These are phyloP conservation scores for Kokia cookei DNA, from an alignment of 441 rosid genomes.

Conservation along the genomic window DNA sequence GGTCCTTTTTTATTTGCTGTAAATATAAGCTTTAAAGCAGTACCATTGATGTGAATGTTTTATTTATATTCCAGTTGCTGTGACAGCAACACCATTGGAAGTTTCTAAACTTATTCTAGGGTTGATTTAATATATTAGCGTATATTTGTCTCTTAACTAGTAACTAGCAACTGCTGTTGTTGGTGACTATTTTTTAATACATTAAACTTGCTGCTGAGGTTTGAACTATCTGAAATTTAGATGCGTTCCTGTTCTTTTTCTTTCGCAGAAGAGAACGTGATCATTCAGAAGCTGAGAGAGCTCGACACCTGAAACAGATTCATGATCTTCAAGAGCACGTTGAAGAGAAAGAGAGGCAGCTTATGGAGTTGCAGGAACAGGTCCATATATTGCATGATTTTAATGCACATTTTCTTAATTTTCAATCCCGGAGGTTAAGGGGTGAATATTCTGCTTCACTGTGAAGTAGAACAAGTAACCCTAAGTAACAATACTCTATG, in stretches of 20 bases:
- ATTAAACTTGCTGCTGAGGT: background rate
- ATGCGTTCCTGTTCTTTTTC: constrained; percentile 7
- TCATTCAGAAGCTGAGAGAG: constrained; percentile 94
- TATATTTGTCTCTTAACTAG: background rate
- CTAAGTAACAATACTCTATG: background rate
- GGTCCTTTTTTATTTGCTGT: background rate
- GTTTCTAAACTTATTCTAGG: background rate
- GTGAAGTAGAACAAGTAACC: background rate
- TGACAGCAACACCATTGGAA: background rate
- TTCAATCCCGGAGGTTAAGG: background rate
- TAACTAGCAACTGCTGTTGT: background rate
- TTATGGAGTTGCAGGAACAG: constrained; percentile 85
- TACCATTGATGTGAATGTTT: background rate
- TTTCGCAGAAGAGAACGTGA: constrained; percentile 92
- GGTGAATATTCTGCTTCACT: background rate
- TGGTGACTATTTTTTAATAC: background rate
- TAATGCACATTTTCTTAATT: background rate
- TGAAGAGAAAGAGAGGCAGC: constrained; percentile 90
- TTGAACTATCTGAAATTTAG: constrained; percentile 1
- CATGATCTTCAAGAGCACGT: constrained; percentile 81
- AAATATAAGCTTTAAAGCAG: background rate
- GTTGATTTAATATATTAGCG: background rate
- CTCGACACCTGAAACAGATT: constrained; percentile 72
- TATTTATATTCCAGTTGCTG: background rate
- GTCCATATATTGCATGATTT: constrained; percentile 28